Evolutionary conservation across 345 rosid genomes (phyloP), one percentile per base, ranked within the genome.

Genomic region (Populus euphratica): DNA sequence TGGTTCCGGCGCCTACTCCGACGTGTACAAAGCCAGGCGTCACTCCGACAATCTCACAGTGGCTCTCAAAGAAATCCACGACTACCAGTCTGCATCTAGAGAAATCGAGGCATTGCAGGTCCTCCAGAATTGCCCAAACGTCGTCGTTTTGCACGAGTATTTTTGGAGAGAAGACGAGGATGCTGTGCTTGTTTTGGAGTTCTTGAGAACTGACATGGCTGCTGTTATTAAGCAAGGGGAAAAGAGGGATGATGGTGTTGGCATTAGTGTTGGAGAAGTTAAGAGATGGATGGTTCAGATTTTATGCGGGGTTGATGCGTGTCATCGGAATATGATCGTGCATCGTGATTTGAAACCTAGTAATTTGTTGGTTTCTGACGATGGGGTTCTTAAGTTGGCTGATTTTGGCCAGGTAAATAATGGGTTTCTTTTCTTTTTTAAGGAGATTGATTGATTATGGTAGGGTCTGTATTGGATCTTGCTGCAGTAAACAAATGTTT

Each of bases 231-330:
- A 73, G 69, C 92, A 88, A 20, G 93, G 85, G 8, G 90, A 83
- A 67, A 75, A 61, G 87, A 86, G 73, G 23, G 84, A 71, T 11
- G 85, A 77, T 49, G 85, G 72, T 1, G 63, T 14, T 17, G 94
- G 91, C 27, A 23, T 90, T 39, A 3, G 83, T 12, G 81, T 77
- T 3, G 94, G 94, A 6, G 92, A 92, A 88, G 80, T 88, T 5
- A 96, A 96, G 87, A 85, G 96, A 78, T 96, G 97, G 99, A 96
- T 96, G 98, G 47, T 93, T 59, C 96, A 96, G 94, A 91, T 93
- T 78, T 77, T 96, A 36, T 68, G 74, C 3, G 98, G 97, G 16
- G 83, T 96, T 16, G 96, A 92, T 68, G 89, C 92, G 0, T 91
- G 97, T 65, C 99, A 93, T 67, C 61, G 91, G 90, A 92, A 85